A percentile compares a stretch with the other conserved stretches of the same genome.
Conservation (phyloP, 805 yeast species). For the Kregervanrija fluxuum region DNA sequence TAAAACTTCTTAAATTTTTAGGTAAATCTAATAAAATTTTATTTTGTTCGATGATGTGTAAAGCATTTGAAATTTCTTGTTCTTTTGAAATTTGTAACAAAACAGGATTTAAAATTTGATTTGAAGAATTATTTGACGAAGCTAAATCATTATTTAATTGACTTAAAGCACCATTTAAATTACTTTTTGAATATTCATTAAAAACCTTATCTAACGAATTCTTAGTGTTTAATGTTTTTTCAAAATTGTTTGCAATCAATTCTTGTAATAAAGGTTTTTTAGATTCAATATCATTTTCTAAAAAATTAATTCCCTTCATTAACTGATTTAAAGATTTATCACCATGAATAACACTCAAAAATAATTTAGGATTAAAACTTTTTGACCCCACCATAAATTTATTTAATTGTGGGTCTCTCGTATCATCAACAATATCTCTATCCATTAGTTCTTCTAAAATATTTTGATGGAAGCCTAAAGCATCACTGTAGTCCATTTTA, state of each 20-base stretch:
- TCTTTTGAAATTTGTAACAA: slow-evolving; percentile 43
- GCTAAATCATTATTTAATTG: slow-evolving; percentile 32
- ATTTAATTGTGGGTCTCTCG: slow-evolving; percentile 29
- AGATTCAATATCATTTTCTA: slow-evolving; percentile 42
- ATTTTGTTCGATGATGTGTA: slow-evolving; percentile 45
- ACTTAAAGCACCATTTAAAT: slow-evolving; percentile 13
- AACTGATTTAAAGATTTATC: slow-evolving; percentile 48
- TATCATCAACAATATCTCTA: slow-evolving; percentile 31
- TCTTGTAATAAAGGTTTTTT: slow-evolving; percentile 43
- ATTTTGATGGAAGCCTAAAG: slow-evolving; percentile 46
- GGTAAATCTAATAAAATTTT: slow-evolving; percentile 53
- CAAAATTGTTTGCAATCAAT: slow-evolving; percentile 53
- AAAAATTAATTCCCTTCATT: slow-evolving; percentile 36
- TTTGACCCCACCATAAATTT: slow-evolving; percentile 50
- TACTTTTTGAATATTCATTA: slow-evolving; percentile 36
- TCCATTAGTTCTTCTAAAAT: slow-evolving; percentile 36
- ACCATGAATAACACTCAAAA: slow-evolving; percentile 47
- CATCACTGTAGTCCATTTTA: slow-evolving; percentile 32
- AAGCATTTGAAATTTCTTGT: slow-evolving; percentile 40
- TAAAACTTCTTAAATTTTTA: slow-evolving; percentile 33
- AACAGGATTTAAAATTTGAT: slow-evolving; percentile 52
- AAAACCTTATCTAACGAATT: slow-evolving; percentile 56
- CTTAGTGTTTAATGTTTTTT: slow-evolving; percentile 58
- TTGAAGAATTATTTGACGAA: slow-evolving; percentile 42
- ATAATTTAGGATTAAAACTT: slow-evolving; percentile 49